Evolutionary conservation across 2,329 filamentous ascomycete species (phyloP).

Genomic region (Magnaporthales sp.): DNA sequence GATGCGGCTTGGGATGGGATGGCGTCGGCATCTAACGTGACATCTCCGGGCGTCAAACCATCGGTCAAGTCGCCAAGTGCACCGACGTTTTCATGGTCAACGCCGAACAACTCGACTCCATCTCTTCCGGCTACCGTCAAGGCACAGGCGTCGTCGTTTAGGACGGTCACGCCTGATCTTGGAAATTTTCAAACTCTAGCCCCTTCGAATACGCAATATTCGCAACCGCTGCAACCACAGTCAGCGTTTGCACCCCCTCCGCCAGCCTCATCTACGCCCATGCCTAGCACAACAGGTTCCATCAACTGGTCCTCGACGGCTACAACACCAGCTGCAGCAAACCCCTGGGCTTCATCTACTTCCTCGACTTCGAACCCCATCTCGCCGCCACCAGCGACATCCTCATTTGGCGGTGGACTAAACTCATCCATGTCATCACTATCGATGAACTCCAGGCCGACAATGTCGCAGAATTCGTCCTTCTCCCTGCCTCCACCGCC

Average conservation of each 20-base stretch:
- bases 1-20: slow-evolving; percentile 39
- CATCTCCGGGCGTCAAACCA: slow-evolving; percentile 21
- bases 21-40: slow-evolving; percentile 19
- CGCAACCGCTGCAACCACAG: slow-evolving; percentile 46
- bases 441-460: slow-evolving; percentile 28
- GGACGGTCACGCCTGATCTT: slow-evolving; percentile 53
- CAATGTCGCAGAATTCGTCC: slow-evolving; percentile 28
- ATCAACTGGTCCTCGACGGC: slow-evolving; percentile 35
- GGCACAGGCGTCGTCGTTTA: slow-evolving; percentile 30
- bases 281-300: background rate
- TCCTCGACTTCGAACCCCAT: slow-evolving; percentile 17
- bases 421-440: slow-evolving; percentile 37
- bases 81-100: slow-evolving; percentile 56
- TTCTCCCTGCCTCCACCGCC: slow-evolving; percentile 53
- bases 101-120: slow-evolving; percentile 33
- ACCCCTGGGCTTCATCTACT: slow-evolving; percentile 37
- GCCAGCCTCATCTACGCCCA: slow-evolving; percentile 6
- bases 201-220: slow-evolving; percentile 54
- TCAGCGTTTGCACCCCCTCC: slow-evolving; percentile 17
- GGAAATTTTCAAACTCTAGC: slow-evolving; percentile 44
- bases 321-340: slow-evolving; percentile 27
- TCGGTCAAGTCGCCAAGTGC: slow-evolving; percentile 24
- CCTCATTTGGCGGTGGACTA: slow-evolving; percentile 25
- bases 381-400: slow-evolving; percentile 20
- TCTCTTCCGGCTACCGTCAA: slow-evolving; percentile 25